Base-by-base conservation (phyloP, 192 early-diverging fungal species). In the Thoreauomyces humboldtii region DNA sequence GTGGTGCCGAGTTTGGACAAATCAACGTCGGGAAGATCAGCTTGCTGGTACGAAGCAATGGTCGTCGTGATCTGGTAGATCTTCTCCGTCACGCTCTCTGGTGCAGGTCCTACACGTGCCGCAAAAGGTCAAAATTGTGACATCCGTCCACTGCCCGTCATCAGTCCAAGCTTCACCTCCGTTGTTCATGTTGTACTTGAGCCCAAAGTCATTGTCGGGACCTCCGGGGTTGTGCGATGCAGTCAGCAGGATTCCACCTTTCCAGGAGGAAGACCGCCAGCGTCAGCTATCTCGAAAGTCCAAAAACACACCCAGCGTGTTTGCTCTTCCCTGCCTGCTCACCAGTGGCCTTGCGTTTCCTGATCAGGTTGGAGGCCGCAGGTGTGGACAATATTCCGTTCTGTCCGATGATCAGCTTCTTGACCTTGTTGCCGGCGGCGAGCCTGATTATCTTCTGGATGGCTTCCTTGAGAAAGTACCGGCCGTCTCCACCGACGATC, bases 181-280 rank as follows among this genome's bases (percentile, higher is more conserved):
- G 74, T 96, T 98, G 82, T 82, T 79, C 63, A 89, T 88, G 77
- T 98, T 98, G 78, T 92, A 98, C 78, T 98, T 98, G 75, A 98
- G 95, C 51, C 96, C 96, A 86, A 98, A 98, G 76, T 98, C 96
- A 65, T 92, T 89, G 31, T 93, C 81, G 27, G 96, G 96, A 47
- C 96, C 96, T 50, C 96, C 96, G 19, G 96, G 95, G 79, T 98
- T 98, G 81, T 98, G 96, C 29, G 94, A 96, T 12, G 96, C 96
- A n/a, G 94, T 97, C 65, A 98, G 77, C 46, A 98, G 83, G 48
- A 98, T 96, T 47, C 95, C 96, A 70, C 91, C 87, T 84, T n/a
- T n/a, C n/a, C n/a, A n/a, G n/a, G n/a, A n/a, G n/a, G n/a, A n/a
- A n/a, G n/a, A n/a, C n/a, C n/a, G n/a, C n/a, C n/a, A n/a, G n/a